Base-by-base conservation (phyloP, 2,329 filamentous ascomycete genomes). In the Fusarium sp. region DNA sequence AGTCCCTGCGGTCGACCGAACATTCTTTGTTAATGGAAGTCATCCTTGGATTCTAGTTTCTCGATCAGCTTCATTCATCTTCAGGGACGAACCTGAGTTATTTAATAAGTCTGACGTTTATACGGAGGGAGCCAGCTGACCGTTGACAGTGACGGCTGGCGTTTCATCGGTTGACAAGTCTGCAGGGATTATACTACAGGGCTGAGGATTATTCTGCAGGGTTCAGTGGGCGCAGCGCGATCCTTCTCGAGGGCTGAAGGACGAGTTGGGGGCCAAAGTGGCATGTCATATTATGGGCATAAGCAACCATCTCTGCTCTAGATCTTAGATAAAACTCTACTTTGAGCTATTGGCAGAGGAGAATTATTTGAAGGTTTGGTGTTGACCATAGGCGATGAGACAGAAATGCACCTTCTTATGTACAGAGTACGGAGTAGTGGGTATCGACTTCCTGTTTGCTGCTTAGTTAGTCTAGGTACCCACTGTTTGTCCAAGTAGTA, bases 1-100 rank as follows among this genome's bases (percentile, higher is more conserved):
- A 37, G 4, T 71, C 63, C 4, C 54, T 68, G 14, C 66, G 66
- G 24, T 55, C 57, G 2, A 48, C 69, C 13, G 18, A 20, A 13
- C 46, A 57, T 13, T 55, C 53, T 54, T 64, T 70, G 6, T 41
- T 61, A 1, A 10, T 37, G 0, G 40, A 9, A 9, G 51, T n/a
- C 61, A 71, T 71, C 1, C 25, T 27, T 22, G n/a, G 2, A 2
- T 32, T 6, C 8, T 10, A 5, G 6, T 4, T 29, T 29, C 16
- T 14, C 4, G 5, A 16, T 4, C 3, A 22, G 6, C 5, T 12
- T 16, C 12, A 3, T n/a, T 1, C 22, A 52, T 27, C 20, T 20
- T 20, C 20, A 20, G 20, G 20, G 13, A 6, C 29, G 11, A 16
- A 6, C 8, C 12, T 29, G 47, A 37, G 49, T 9, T 14, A 49